Base-by-base conservation (phyloP, 1,139 yeast species). In the Suhomyces terraborum region DNA sequence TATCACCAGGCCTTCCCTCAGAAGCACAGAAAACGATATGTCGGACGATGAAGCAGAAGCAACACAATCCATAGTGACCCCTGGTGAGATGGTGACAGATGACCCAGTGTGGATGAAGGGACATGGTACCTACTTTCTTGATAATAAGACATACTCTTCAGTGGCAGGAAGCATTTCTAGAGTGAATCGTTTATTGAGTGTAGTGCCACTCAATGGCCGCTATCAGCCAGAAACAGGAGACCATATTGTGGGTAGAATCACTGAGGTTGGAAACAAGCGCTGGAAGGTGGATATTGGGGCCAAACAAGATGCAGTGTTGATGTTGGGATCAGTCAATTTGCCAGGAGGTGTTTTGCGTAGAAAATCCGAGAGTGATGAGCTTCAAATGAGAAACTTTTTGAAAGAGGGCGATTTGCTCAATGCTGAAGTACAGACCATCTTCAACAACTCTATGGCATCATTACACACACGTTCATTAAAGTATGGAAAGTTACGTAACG, bases 21-120 rank as follows among this genome's bases (percentile, higher is more conserved):
- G 52, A 35, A 47, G 55, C n/a, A n/a, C n/a, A 0, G 58, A 54
- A 24, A 43, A 48, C 3, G 56, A 51, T 26, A 64, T 66, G 67
- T 55, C 66, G 1, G 74, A 66, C 28, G 74, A 66, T 30, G 59
- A 47, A 9, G n/a, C n/a, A n/a, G 64, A 56, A 32, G 45, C 40
- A 7, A 40, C 36, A 6, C 51, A 53, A 37, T 56, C 70, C 25
- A 67, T 73, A 16, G 96, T 93, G 13, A 88, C 97, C 0, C 99
- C 99, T 0, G 99, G 99, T n/a, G 98, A 94, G 59, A 68, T 91
- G 42, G 88, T 94, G 13, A 93, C 98, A 0, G 95, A 87, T 54
- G 98, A 94, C 57, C 89, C 96, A 6, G 78, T 85, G 4, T 93
- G 98, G 97, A 94, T 94, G 98, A 80, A 95, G 61, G 99, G 98